Base-by-base conservation (phyloP, 2,329 filamentous ascomycete genomes). In the Whalleya microplaca region DNA sequence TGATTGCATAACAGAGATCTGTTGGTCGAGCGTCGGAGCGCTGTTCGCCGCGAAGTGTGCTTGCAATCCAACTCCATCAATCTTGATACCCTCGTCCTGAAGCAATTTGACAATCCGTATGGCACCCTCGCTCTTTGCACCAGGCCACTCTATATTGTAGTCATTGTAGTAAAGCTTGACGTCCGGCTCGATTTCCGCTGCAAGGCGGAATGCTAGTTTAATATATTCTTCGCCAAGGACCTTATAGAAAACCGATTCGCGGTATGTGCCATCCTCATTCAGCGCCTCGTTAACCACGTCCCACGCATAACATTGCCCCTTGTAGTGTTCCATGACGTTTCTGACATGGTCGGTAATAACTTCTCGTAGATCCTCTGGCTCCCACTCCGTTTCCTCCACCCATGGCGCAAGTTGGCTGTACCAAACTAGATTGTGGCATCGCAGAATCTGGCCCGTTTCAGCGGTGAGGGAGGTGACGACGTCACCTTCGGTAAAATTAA, bases 81-180 rank as follows among this genome's bases (percentile, higher is more conserved):
- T 81, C 45, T 76, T 78, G 59, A 76, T 72, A 27, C 77, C 76
- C 1, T 74, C 69, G 7, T 68, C 66, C 51, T 73, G 63, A 5
- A 77, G 60, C 42, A 65, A 63, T 52, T 65, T 66, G 32, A 78
- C 72, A 21, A 78, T 69, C 21, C 65, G 69, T 14, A 71, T 55
- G 1, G 69, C 71, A 3, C 68, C 71, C 4, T 70, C 70, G 21
- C 67, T 67, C 66, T 79, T 78, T 21, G 69, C 60, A n/a, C 70
- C 66, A 2, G 71, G 64, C 18, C 55, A 53, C 67, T 84, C 81
- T 54, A 82, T 76, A 68, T 84, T 80, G 71, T 84, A 86, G 68
- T 86, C 83, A 69, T 86, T 86, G 72, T 84, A 84, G 68, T 84
- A 86, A 6, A 86, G 72, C 70, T 82, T 84, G 14, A 80, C 79